These are phyloP conservation scores for Terana coerulea DNA, from an alignment of 768 basidiomycete species.

Conservation along the genomic window DNA sequence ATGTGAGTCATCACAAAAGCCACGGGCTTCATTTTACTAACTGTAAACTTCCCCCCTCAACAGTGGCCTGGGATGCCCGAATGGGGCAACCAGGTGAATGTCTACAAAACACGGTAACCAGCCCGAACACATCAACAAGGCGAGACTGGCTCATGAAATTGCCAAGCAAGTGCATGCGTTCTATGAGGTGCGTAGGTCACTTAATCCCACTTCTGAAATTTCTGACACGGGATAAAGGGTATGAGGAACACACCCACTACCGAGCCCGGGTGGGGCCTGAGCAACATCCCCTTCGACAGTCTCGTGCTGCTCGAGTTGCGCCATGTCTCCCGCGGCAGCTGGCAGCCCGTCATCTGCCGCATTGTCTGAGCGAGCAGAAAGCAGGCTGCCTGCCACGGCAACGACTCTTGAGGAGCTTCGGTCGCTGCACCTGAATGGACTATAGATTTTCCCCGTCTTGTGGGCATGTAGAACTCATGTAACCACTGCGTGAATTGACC, in stretches of 20 bases:
- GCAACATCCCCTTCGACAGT: not conserved
- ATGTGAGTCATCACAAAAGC: constrained; percentile 1
- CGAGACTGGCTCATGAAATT: not conserved
- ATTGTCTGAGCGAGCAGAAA: too few relatives aligned
- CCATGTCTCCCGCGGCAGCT: constrained; percentile 7
- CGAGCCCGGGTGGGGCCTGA: not conserved
- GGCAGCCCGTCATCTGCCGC: constrained; percentile 8
- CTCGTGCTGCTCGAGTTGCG: constrained; percentile 1
- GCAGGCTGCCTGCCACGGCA: too few relatives aligned
- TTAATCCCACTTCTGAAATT: not conserved
- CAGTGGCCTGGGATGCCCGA: constrained; percentile 12
- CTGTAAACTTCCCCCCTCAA: not conserved
- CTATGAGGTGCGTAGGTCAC: not conserved
- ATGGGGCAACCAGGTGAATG: constrained; percentile 6
- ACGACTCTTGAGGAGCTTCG: too few relatives aligned
- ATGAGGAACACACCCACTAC: not conserved
- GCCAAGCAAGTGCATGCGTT: not conserved
- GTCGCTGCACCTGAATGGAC: too few relatives aligned
- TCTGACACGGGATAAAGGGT: not conserved
- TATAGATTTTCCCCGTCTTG: too few relatives aligned
- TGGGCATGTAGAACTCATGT: too few relatives aligned
- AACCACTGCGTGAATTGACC: too few relatives aligned
- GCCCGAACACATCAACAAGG: not conserved
- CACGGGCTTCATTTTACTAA: not conserved
- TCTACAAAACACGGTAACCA: not conserved